phyloP scores from a whole-genome alignment of 2,329 filamentous ascomycete species.

The Aspergillus viridinutans region DNA sequence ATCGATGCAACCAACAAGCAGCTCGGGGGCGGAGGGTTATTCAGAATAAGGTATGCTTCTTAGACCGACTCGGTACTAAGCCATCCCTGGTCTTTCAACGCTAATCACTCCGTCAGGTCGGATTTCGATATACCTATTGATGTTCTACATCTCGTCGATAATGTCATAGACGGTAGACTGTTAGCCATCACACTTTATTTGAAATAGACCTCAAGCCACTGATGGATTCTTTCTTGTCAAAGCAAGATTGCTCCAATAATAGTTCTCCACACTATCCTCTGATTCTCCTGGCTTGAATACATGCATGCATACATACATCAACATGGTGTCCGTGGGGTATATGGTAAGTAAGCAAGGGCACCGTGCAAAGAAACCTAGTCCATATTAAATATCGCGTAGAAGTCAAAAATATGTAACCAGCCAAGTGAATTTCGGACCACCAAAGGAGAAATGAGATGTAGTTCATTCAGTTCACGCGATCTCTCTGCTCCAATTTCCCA shows the following conservation, averaged over 20 bases:
- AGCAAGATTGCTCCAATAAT: conserved; percentile 3
- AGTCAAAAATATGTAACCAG: conserved; percentile 2
- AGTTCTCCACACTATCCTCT: conserved; percentile 2
- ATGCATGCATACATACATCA: conserved; percentile 20
- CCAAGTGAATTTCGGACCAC: conserved; percentile 1
- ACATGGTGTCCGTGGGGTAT: conserved; percentile 21
- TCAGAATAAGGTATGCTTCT: conserved; percentile 40
- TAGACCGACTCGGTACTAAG: not conserved
- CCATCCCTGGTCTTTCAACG: not conserved
- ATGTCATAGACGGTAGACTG: not conserved
- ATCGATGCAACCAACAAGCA: conserved; percentile 48
- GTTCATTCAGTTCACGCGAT: conserved; percentile 27
- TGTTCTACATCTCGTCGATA: not conserved
- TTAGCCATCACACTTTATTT: not conserved
- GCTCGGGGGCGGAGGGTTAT: conserved; percentile 46
- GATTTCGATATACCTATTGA: conserved; percentile 35
- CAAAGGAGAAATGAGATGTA: not conserved
- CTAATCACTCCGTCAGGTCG: conserved; percentile 14
- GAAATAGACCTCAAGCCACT: not conserved
- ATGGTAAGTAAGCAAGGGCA: conserved; percentile 20
- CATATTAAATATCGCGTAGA: conserved; percentile 9
- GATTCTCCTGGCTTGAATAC: conserved; percentile 9
- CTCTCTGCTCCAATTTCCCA: conserved; percentile 61
- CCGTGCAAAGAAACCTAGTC: conserved; percentile 14
- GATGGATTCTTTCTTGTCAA: not conserved